phyloP scores from a whole-genome alignment of 192 early-diverging fungal species.

The Coemansia sp. region DNA sequence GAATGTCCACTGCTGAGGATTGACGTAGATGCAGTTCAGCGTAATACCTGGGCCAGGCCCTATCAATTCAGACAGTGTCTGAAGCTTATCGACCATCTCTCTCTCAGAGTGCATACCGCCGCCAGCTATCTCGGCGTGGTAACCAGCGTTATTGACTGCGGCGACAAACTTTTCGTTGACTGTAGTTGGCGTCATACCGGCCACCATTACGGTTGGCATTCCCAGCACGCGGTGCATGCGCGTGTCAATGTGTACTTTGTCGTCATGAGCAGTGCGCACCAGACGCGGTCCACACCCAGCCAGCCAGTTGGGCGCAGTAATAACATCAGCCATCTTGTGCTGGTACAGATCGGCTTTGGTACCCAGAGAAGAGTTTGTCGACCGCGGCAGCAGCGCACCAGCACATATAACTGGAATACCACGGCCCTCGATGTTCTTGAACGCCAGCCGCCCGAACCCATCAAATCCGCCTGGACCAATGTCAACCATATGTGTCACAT shows the following conservation, averaged over 20 bases:
- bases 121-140: constrained; percentile 86
- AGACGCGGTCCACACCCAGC: constrained; percentile 79
- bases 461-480: constrained; percentile 86
- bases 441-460: constrained; percentile 81
- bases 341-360: constrained; percentile 77
- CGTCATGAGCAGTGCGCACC: constrained; percentile 58
- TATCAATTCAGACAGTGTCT: constrained; percentile 67
- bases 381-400: constrained; percentile 14
- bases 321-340: constrained; percentile 61
- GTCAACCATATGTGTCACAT: constrained; percentile 85
- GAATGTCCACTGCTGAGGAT: constrained; percentile 78
- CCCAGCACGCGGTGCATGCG: constrained; percentile 79
- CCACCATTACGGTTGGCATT: constrained; percentile 91
- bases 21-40: constrained; percentile 88
- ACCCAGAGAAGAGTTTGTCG: constrained; percentile 59
- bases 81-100: constrained; percentile 67
- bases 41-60: constrained; percentile 90
- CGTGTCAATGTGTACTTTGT: constrained; percentile 81
- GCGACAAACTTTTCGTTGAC: constrained; percentile 75
- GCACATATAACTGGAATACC: constrained; percentile 62
- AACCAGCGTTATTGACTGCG: constrained; percentile 86
- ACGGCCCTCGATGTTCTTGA: constrained; percentile 84
- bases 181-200: constrained; percentile 92
- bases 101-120: constrained; percentile 83
- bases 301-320: constrained; percentile 82